Conservation (phyloP, 108 stramenopile genomes). For the Cylindrotheca fusiformis region DNA sequence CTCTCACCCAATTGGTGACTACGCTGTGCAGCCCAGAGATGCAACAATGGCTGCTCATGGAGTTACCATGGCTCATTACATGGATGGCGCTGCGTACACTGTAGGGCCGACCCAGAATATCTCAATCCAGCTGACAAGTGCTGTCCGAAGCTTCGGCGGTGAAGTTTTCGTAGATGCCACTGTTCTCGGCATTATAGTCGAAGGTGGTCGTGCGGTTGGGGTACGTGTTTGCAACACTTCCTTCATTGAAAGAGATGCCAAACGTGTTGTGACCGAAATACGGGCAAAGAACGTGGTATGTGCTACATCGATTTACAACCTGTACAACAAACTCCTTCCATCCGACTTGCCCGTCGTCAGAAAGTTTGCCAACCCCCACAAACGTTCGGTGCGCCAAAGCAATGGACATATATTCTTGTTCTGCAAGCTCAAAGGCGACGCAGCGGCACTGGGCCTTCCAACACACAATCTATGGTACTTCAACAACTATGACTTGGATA, state of each 20-base stretch:
- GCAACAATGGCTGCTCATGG: constrained; percentile 63
- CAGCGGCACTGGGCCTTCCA: constrained; percentile 36
- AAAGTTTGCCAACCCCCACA: constrained; percentile 33
- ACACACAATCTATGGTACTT: constrained; percentile 63
- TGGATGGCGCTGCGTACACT: constrained; percentile 47
- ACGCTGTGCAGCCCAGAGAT: constrained; percentile 46
- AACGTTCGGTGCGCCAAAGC: constrained; percentile 37
- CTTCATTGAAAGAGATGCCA: constrained; percentile 31
- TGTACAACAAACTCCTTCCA: constrained; percentile 51
- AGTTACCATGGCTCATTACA: constrained; percentile 56
- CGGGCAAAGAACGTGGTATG: constrained; percentile 49
- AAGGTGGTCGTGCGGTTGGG: constrained; percentile 48
- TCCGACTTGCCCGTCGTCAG: constrained; percentile 40
- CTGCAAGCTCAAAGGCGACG: constrained; percentile 51
- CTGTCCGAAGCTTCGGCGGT: constrained; percentile 44
- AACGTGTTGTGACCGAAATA: constrained; percentile 32
- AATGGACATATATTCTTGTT: constrained; percentile 57
- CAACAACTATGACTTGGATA: constrained; percentile 51
- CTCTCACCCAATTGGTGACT: constrained; percentile 66
- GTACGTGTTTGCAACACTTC: constrained; percentile 48
- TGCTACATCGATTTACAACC: constrained; percentile 50
- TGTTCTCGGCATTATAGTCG: constrained; percentile 43
- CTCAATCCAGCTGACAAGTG: constrained; percentile 38
- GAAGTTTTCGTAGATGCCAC: constrained; percentile 55
- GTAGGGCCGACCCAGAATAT: constrained; percentile 54